phyloP scores from a whole-genome alignment of 1,284 basidiomycete genomes.

The Microbotryum violaceum region DNA sequence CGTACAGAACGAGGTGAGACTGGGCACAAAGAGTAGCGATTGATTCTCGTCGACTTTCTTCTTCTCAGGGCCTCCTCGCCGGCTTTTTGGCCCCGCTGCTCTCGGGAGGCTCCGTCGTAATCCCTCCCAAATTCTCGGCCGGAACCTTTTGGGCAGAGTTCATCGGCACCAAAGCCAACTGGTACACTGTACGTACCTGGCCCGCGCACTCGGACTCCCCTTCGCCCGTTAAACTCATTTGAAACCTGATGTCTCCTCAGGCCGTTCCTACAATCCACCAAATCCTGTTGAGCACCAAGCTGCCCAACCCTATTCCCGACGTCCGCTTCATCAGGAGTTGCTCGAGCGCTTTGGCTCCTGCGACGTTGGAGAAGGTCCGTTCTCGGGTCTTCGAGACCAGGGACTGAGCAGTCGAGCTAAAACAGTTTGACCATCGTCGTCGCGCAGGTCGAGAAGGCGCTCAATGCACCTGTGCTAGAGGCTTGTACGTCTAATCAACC shows the following conservation, averaged over 20 bases:
- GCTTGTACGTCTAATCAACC: conserved; percentile 36
- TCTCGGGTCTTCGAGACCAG: background rate
- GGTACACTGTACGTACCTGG: conserved; percentile 44
- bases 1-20: background rate
- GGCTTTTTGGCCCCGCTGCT: conserved; percentile 56
- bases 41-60: background rate
- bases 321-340: conserved; percentile 49
- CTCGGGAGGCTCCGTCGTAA: conserved; percentile 54
- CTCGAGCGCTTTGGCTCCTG: conserved; percentile 45
- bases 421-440: background rate
- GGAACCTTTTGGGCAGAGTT: conserved; percentile 55
- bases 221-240: no score
- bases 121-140: conserved; percentile 54
- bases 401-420: background rate
- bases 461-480: conserved; percentile 48
- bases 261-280: conserved; percentile 48
- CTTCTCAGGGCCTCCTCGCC: conserved; percentile 50
- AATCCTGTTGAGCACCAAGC: conserved; percentile 44
- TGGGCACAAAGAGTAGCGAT: background rate
- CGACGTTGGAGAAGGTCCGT: conserved; percentile 40
- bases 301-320: conserved; percentile 42
- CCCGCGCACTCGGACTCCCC: background rate
- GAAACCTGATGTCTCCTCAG: background rate
- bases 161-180: conserved; percentile 47
- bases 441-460: conserved; percentile 43